Evolutionary conservation across 257 asterid genomes (phyloP), one percentile per base, ranked within the genome.

Genomic region (Gardenia jasminoides): DNA sequence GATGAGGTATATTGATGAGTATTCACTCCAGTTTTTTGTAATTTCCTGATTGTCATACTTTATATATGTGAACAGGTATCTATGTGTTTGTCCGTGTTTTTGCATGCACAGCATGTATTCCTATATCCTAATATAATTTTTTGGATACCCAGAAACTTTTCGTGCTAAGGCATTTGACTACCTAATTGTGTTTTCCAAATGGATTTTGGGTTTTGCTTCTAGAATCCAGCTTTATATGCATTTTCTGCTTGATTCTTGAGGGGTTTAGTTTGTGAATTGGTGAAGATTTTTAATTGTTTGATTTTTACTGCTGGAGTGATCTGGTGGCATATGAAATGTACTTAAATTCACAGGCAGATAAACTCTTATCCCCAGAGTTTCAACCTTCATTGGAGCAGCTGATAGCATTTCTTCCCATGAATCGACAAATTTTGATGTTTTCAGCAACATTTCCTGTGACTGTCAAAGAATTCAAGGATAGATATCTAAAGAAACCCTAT

Each of bases 371-470:
- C 71, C 94, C 93, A 36, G 96, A 91, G 83, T 91, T 91, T 82
- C 96, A 89, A 83, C 96, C 94, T 67, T 91, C 96, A 12, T 73
- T 91, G 56, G 92, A 91, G 90, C 92, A 89, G 79, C 81, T 91
- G 67, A 89, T 91, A 80, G 58, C 80, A 67, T 91, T 88, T 81
- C 76, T 84, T 75, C 85, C 94, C 31, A 50, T 85, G 77, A 84
- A 71, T 67, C 91, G 91, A 50, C 96, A 91, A 80, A 87, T 91
- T 50, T 90, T 91, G 72, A 89, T 91, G 96, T 91, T 89, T 82
- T 91, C 96, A 22, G 96, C 96, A 78, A 91, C 96, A 36, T 91
- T 91, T 83, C 96, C 96, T 65, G 94, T 91, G 72, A 91, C 91
- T n/a, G 94, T 91, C 83, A 89, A 89, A 85, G 87, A 87, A 78